Percentiles rank a stretch among this genome's conserved stretches.
Conservation (phyloP, 495 filamentous ascomycete species). For the Neurospora discreta region DNA sequence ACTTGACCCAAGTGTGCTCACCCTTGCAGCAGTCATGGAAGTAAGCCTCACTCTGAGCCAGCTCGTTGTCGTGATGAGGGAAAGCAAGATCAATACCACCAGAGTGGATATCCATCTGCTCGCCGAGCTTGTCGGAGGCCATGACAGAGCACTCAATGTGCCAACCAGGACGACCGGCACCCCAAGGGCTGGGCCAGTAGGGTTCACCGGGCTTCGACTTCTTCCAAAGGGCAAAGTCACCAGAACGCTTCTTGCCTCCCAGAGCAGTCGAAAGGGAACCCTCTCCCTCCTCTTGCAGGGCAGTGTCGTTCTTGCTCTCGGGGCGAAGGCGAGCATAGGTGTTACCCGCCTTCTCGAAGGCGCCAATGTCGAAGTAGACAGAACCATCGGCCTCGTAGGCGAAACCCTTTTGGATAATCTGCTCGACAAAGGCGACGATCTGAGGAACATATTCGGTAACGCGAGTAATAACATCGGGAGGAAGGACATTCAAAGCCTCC, state of each 20-base stretch:
- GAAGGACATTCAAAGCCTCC: conserved; percentile 71
- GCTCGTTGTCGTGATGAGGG: conserved; percentile 93
- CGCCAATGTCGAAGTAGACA: conserved; percentile 86
- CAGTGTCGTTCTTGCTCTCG: conserved; percentile 74
- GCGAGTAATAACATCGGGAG: conserved; percentile 69
- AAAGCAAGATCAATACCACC: conserved; percentile 90
- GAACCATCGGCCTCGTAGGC: conserved; percentile 80
- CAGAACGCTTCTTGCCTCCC: conserved; percentile 54
- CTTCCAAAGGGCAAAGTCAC: conserved; percentile 95
- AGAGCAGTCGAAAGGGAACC: conserved; percentile 64
- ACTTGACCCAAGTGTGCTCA: conserved; percentile 79
- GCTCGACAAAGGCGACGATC: conserved; percentile 59
- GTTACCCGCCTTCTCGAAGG: conserved; percentile 77
- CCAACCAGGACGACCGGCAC: conserved; percentile 82
- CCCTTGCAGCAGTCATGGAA: conserved; percentile 41
- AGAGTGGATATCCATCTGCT: conserved; percentile 82
- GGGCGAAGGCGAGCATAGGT: conserved; percentile 79
- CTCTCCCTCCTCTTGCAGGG: conserved; percentile 79
- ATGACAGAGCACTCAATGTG: conserved; percentile 98
- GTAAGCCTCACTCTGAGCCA: conserved; percentile 90
- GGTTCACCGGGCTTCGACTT: conserved; percentile 86
- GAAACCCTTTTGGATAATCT: conserved; percentile 73
- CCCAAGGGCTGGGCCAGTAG: conserved; percentile 80
- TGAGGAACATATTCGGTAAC: conserved; percentile 84
- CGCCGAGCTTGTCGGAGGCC: conserved; percentile 76